Evolutionary conservation across 768 basidiomycete species (phyloP).

Genomic region (Suillus subaureus): DNA sequence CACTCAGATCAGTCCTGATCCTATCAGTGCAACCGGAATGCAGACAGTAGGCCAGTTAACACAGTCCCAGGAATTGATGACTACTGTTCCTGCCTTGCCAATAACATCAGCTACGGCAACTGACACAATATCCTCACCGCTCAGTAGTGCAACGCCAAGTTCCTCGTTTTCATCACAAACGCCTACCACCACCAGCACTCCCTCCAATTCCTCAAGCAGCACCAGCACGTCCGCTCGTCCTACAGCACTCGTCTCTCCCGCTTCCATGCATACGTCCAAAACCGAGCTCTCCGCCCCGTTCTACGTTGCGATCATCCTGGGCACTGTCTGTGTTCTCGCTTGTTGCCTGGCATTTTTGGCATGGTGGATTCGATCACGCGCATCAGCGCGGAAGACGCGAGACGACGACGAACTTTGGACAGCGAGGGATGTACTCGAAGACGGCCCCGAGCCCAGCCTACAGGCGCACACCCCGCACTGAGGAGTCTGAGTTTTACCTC

Average conservation of each 20-base stretch:
- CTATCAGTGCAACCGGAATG: neutral
- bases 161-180: neutral
- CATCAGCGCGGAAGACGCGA: constrained; percentile 38
- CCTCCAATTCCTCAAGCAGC: neutral
- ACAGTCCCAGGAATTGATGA: neutral
- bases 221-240: neutral
- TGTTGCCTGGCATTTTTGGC: constrained; percentile 49
- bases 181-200: neutral
- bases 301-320: constrained; percentile 54
- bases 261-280: constrained; percentile 25
- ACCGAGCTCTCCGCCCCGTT: constrained; percentile 37
- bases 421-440: constrained; percentile 31
- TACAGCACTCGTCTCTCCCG: constrained; percentile 21
- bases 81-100: neutral
- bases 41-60: neutral
- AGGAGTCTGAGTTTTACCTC: constrained; percentile 25
- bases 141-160: constrained; percentile 5
- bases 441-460: constrained; percentile 9
- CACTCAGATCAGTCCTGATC: neutral
- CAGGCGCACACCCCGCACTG: constrained; percentile 3
- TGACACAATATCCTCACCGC: constrained; percentile 5
- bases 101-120: constrained; percentile 16
- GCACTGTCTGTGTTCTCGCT: constrained; percentile 46
- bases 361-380: constrained; percentile 48
- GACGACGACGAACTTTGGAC: constrained; percentile 33